Evolutionary conservation across 768 basidiomycete genomes (phyloP), one percentile per base, ranked within the genome.

Genomic region (Leucocoprinus sp.): DNA sequence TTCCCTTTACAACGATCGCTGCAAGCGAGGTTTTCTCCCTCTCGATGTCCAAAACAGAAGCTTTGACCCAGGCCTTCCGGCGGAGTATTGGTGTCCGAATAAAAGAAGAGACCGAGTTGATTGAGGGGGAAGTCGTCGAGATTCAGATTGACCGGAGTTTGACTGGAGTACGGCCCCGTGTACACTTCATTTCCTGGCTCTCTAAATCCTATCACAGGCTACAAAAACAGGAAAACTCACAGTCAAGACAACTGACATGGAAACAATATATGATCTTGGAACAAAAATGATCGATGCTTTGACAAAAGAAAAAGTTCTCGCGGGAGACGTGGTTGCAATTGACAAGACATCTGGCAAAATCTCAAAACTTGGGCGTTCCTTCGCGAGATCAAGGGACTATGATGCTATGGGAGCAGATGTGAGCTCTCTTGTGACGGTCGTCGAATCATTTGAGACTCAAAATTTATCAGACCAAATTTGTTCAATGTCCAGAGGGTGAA

Each of bases 391-490:
- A 39, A 76, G 95, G 60, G 95, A 98, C 57, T 99, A 98, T 59
- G 96, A 98, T 62, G 96, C 95, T 27, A 96, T 97, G 90, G 95
- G 96, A 44, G 93, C 95, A 48, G 96, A 99, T 61, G 95, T 96
- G 62, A 54, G 87, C 75, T 38, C 42, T 33, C 29, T 54, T 38
- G 17, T 26, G 28, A 28, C 19, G 17, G 45, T 19, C 19, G 14
- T 7, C 37, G 22, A 37, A 21, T 23, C 12, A 2, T 26, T 52
- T n/a, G n/a, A n/a, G 39, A 39, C 51, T 43, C 35, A 39, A 35
- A 45, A 37, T 45, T 42, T 22, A 17, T 46, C 59, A 97, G 95
- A 97, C 95, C 35, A 93, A 86, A 71, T 98, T 98, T 55, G 93
- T 99, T 8, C 91, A 93, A 71, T 95, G 91, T 60, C 96, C 96